phyloP scores from a whole-genome alignment of 2,329 filamentous ascomycete genomes.

The Colletotrichum navitas region DNA sequence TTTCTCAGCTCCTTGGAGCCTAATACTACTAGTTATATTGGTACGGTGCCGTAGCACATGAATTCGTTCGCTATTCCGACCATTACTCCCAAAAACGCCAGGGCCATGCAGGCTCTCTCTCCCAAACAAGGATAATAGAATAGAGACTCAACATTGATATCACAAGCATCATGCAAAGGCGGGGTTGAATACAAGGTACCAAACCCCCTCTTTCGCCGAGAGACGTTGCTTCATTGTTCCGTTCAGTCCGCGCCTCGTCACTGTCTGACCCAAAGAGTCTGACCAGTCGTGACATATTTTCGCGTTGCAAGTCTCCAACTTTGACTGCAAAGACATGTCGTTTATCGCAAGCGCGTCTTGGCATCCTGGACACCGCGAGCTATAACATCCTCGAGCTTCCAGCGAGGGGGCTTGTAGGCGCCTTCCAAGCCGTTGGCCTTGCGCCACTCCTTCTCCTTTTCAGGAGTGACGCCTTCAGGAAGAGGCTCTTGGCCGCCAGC shows the following conservation, averaged over 20 bases:
- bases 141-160: conserved; percentile 40
- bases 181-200: conserved; percentile 33
- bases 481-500: conserved; percentile 87
- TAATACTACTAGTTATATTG: conserved; percentile 42
- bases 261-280: conserved; percentile 4
- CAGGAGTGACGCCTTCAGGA: conserved; percentile 76
- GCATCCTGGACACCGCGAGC: conserved; percentile 80
- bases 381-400: conserved; percentile 87
- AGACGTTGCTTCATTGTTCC: conserved; percentile 35
- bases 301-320: not conserved
- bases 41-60: conserved; percentile 38
- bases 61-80: conserved; percentile 37
- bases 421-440: conserved; percentile 75
- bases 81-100: conserved; percentile 41
- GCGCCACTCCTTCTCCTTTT: conserved; percentile 79
- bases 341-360: conserved; percentile 77
- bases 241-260: conserved; percentile 32
- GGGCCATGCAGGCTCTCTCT: conserved; percentile 37
- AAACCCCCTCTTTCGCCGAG: conserved; percentile 14
- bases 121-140: conserved; percentile 30
- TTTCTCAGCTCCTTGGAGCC: conserved; percentile 38
- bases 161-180: conserved; percentile 38
- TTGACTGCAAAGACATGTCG: not conserved
- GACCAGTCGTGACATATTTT: conserved; percentile 20
- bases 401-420: conserved; percentile 81